Evolutionary conservation across 345 rosid species (phyloP).

Genomic region (Pelargonium nanum): DNA sequence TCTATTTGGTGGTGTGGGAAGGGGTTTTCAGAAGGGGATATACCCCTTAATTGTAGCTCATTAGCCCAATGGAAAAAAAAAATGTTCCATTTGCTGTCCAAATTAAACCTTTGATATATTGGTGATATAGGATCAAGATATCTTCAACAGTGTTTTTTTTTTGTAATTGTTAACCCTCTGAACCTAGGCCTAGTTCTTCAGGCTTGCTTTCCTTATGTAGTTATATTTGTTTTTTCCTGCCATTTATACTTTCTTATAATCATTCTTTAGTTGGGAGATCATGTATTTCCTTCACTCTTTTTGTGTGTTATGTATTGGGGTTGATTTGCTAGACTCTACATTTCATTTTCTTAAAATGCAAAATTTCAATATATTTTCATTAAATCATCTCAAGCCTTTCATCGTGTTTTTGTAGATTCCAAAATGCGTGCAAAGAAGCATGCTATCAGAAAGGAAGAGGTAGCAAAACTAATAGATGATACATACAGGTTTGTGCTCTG

Average conservation of each 20-base stretch:
- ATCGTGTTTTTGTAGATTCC: conserved; percentile 33
- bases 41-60: too few species aligned
- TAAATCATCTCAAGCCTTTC: neutral
- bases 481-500: conserved; percentile 54
- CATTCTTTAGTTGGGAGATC: neutral
- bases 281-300: neutral
- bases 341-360: neutral
- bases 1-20: too few species aligned
- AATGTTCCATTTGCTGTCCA: too few species aligned
- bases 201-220: neutral
- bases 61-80: too few species aligned
- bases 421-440: conserved; percentile 67
- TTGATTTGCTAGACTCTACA: neutral
- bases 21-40: too few species aligned
- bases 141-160: neutral
- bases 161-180: neutral
- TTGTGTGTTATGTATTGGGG: neutral
- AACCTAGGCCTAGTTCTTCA: neutral
- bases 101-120: too few species aligned
- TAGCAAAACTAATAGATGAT: conserved; percentile 80
- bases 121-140: neutral
- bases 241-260: neutral
- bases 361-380: neutral
- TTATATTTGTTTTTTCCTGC: neutral
- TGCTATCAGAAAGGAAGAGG: conserved; percentile 63